Evolutionary conservation across 345 rosid genomes (phyloP).

Genomic region (Dipteronia dyeriana): DNA sequence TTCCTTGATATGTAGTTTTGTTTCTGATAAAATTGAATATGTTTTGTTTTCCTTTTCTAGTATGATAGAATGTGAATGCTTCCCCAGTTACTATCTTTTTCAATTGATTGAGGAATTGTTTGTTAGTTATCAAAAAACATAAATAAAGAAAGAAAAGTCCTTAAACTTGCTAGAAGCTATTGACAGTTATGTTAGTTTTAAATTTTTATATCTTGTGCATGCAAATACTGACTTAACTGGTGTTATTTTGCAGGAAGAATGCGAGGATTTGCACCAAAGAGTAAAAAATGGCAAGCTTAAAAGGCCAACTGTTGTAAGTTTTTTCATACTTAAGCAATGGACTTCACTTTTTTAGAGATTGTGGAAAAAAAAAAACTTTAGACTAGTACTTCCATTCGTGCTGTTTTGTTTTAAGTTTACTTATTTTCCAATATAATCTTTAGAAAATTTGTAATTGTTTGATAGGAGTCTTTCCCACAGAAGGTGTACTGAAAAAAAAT

Average conservation of each 20-base stretch:
- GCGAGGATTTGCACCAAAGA: slow-evolving; percentile 46
- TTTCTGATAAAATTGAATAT: no score
- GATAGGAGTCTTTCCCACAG: not conserved
- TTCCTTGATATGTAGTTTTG: no score
- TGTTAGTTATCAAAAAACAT: no score
- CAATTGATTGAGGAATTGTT: not conserved
- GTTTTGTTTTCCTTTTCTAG: not conserved
- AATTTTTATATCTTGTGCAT: not conserved
- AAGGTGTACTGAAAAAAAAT: not conserved
- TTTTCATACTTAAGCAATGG: not conserved
- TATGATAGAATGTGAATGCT: not conserved
- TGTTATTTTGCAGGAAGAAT: slow-evolving; percentile 53
- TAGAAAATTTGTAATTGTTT: not conserved
- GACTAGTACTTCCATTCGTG: no score
- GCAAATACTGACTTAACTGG: not conserved
- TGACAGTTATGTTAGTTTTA: not conserved
- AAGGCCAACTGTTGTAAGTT: slow-evolving; percentile 44
- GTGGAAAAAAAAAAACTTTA: not conserved
- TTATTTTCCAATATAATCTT: not conserved
- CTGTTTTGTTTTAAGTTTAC: not conserved
- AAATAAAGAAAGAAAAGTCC: no score
- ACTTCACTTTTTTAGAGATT: not conserved
- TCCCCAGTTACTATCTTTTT: not conserved
- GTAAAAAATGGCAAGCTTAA: slow-evolving; percentile 33
- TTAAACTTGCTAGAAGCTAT: not conserved